Percentiles rank a stretch among this genome's conserved stretches.
Evolutionary conservation across 495 filamentous ascomycete species (phyloP).

Genomic region (Cryomyces minteri): DNA sequence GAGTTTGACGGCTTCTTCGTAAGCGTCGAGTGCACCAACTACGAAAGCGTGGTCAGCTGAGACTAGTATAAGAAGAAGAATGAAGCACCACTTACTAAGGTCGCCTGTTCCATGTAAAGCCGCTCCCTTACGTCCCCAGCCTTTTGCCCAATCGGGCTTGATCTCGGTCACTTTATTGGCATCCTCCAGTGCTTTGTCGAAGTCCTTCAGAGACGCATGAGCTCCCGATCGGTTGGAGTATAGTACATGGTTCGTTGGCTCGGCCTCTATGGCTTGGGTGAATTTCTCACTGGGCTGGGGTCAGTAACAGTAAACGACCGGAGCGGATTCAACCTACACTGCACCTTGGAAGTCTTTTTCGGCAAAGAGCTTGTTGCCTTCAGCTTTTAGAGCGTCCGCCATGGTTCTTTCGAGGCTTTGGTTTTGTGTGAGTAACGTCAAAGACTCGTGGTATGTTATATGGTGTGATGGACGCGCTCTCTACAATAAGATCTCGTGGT

Average conservation of each 20-base stretch:
- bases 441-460: too few species aligned
- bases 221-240: slow-evolving; percentile 96
- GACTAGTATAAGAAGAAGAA: too few species aligned
- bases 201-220: slow-evolving; percentile 82
- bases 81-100: slow-evolving; percentile 36
- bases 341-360: slow-evolving; percentile 92
- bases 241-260: slow-evolving; percentile 80
- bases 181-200: slow-evolving; percentile 67
- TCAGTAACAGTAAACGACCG: too few species aligned
- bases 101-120: slow-evolving; percentile 77
- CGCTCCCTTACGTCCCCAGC: slow-evolving; percentile 80
- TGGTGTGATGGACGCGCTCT: too few species aligned
- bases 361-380: slow-evolving; percentile 95
- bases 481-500: too few species aligned
- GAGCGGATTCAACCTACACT: slow-evolving; percentile 54
- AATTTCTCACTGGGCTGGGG: slow-evolving; percentile 71
- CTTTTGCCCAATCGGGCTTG: slow-evolving; percentile 97
- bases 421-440: slow-evolving; percentile 2
- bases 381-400: slow-evolving; percentile 59
- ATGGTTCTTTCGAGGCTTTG: slow-evolving; percentile 9
- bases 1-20: slow-evolving; percentile 76
- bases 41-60: neutral
- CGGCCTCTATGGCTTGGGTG: slow-evolving; percentile 77
- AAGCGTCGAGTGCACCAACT: slow-evolving; percentile 73
- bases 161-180: slow-evolving; percentile 81